Percentiles rank a stretch among this genome's conserved stretches.
phyloP scores from a whole-genome alignment of 2,329 filamentous ascomycete genomes.

The Calonectria hawksworthii region DNA sequence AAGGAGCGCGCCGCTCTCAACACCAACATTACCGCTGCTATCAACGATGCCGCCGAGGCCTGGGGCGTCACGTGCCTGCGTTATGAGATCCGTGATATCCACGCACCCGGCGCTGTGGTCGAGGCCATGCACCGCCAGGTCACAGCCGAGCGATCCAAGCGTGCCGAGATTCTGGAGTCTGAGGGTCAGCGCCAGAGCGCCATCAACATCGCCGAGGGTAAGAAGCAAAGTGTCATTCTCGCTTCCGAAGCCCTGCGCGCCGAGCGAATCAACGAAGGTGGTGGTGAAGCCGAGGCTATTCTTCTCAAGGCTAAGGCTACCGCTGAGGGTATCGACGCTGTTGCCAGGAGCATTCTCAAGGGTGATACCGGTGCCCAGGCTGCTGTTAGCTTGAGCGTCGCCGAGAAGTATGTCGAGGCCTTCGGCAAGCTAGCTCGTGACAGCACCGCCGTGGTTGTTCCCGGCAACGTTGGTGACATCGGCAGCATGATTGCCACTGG shows the following conservation, averaged over 20 bases:
- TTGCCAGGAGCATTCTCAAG: constrained; percentile 80
- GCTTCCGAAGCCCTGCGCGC: constrained; percentile 91
- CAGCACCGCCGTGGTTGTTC: constrained; percentile 94
- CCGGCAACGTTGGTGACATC: constrained; percentile 96
- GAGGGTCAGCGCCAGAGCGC: constrained; percentile 97
- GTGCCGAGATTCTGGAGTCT: constrained; percentile 96
- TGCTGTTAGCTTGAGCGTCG: constrained; percentile 88
- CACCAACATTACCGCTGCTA: constrained; percentile 97
- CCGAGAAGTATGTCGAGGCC: constrained; percentile 98
- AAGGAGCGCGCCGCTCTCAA: constrained; percentile 98
- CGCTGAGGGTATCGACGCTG: constrained; percentile 87
- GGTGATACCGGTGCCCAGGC: constrained; percentile 83
- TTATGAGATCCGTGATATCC: constrained; percentile 98
- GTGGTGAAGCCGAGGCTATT: constrained; percentile 95
- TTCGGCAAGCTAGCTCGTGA: constrained; percentile 95
- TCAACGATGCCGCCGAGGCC: constrained; percentile 96
- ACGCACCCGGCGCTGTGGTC: constrained; percentile 92
- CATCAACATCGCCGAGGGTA: constrained; percentile 98
- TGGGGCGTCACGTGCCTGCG: constrained; percentile 97
- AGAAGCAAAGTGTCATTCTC: constrained; percentile 96
- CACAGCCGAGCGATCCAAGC: constrained; percentile 96
- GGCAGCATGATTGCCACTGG: constrained; percentile 97
- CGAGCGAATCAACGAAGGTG: constrained; percentile 93
- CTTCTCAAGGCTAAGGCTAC: constrained; percentile 88
- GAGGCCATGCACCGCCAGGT: constrained; percentile 99